Evolutionary conservation across 768 basidiomycete species (phyloP).

Genomic region (Suillus sp.): DNA sequence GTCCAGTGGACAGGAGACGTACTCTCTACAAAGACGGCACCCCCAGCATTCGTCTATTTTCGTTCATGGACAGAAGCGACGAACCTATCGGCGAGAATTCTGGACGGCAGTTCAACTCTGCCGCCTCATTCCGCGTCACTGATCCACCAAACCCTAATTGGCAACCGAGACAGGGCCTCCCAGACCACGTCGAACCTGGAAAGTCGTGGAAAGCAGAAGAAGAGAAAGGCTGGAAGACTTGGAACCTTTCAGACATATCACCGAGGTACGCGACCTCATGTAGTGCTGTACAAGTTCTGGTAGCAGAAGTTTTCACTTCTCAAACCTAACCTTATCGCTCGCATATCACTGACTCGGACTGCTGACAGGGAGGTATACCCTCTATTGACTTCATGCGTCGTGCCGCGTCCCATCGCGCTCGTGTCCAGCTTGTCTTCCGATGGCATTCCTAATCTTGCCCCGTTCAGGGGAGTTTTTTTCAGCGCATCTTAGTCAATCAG

Average conservation of each 20-base stretch:
- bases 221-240: slow-evolving; percentile 42
- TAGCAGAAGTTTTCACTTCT: slow-evolving; percentile 7
- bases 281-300: slow-evolving; percentile 8
- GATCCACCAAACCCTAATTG: slow-evolving; percentile 43
- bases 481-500: slow-evolving; percentile 7
- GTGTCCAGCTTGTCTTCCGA: slow-evolving; percentile 58
- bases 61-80: background rate
- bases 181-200: slow-evolving; percentile 19
- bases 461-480: slow-evolving; percentile 53
- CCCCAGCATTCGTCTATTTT: slow-evolving; percentile 11
- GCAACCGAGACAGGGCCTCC: slow-evolving; percentile 44
- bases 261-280: slow-evolving; percentile 29
- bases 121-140: slow-evolving; percentile 37
- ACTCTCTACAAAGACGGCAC: no score
- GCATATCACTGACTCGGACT: slow-evolving; percentile 27
- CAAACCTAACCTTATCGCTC: slow-evolving; percentile 20
- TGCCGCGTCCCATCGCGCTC: slow-evolving; percentile 70
- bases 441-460: slow-evolving; percentile 61
- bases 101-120: slow-evolving; percentile 25
- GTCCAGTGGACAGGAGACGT: background rate
- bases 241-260: slow-evolving; percentile 39
- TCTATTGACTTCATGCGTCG: slow-evolving; percentile 57
- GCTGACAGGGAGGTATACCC: slow-evolving; percentile 42
- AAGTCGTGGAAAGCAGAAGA: slow-evolving; percentile 36
- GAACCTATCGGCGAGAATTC: slow-evolving; percentile 10